Evolutionary conservation across 2,329 filamentous ascomycete genomes (phyloP), one percentile per base, ranked within the genome.

Genomic region (Zymoseptoria tritici): DNA sequence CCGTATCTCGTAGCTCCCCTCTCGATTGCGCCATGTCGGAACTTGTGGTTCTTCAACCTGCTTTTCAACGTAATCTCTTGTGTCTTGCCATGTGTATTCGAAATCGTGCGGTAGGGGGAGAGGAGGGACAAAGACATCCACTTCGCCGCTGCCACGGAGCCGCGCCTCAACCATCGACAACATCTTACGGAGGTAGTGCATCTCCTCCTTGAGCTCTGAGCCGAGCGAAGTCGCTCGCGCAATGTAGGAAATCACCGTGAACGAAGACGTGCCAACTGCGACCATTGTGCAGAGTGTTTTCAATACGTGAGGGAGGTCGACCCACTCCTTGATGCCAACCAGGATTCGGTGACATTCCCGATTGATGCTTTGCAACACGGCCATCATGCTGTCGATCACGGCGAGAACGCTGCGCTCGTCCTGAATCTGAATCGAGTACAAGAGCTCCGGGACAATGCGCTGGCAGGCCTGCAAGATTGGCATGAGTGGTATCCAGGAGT

Each of bases 381-480:
- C 56, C 13, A 49, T 50, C 13, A 64, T 9, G 19, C 51, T 61
- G 7, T 65, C 59, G 24, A 58, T 55, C 52, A 55, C 58, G 2
- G 61, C 58, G 2, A 68, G 62, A 3, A 80, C 66, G 54, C 74
- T 79, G 5, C 65, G 59, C 1, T 67, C 26, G 58, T 80, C 74
- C 11, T 71, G 72, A 13, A 79, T 66, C 31, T 79, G 73, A 2
- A 84, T 63, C 52, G 78, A 74, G 62, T 78, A 77, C 1, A 81
- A 65, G 55, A 83, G 61, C 7, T 77, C 73, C 4, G 74, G 65
- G 6, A 83, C 72, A 0, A 79, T 74, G 5, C 71, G 68, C 0
- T 71, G 71, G 13, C 78, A 72, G 1, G 81, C 79, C 54, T 80
- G 73, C 24, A 85, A 67, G 6, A 85, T 74, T 0, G 84, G 83